phyloP scores from a whole-genome alignment of 371 early-diverging fungal genomes.

The Chytridiales sp. region DNA sequence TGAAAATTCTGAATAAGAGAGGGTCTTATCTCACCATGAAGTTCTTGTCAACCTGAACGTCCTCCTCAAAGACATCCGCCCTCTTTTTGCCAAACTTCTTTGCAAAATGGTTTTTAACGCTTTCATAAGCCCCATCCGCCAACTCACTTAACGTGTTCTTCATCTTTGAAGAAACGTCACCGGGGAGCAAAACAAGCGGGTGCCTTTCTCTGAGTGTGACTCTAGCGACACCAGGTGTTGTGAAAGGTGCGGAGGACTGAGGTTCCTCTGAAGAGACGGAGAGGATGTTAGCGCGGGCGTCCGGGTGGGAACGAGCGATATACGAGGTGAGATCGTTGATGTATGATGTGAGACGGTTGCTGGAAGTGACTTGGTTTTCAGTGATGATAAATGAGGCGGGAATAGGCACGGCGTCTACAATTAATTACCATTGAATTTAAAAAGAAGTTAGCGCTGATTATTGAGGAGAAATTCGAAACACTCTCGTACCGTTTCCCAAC shows the following conservation, averaged over 20 bases:
- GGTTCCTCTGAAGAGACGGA: slow-evolving; percentile 14
- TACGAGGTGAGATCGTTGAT: slow-evolving; percentile 25
- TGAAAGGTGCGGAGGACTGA: slow-evolving; percentile 3
- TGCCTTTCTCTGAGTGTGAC: slow-evolving; percentile 14
- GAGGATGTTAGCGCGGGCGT: slow-evolving; percentile 17
- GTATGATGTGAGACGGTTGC: slow-evolving; percentile 9
- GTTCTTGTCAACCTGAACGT: neutral
- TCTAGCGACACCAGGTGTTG: slow-evolving; percentile 18
- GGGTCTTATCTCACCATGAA: too few relatives aligned
- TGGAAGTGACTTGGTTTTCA: neutral
- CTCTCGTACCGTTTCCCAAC: slow-evolving; percentile 12
- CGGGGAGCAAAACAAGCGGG: slow-evolving; percentile 11
- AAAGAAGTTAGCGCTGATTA: neutral
- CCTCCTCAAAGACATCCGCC: slow-evolving; percentile 6
- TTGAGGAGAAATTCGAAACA: neutral
- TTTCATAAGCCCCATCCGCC: slow-evolving; percentile 16
- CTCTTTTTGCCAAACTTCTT: slow-evolving; percentile 26
- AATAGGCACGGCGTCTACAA: slow-evolving; percentile 15
- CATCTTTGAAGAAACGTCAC: slow-evolving; percentile 14
- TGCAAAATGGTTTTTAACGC: slow-evolving; percentile 9
- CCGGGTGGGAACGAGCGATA: neutral
- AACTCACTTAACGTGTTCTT: slow-evolving; percentile 19
- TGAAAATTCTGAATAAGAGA: too few relatives aligned
- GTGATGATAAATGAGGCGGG: slow-evolving; percentile 15
- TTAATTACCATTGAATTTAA: neutral